phyloP scores from a whole-genome alignment of 495 filamentous ascomycete species.

The Hyaloscypha variabilis region DNA sequence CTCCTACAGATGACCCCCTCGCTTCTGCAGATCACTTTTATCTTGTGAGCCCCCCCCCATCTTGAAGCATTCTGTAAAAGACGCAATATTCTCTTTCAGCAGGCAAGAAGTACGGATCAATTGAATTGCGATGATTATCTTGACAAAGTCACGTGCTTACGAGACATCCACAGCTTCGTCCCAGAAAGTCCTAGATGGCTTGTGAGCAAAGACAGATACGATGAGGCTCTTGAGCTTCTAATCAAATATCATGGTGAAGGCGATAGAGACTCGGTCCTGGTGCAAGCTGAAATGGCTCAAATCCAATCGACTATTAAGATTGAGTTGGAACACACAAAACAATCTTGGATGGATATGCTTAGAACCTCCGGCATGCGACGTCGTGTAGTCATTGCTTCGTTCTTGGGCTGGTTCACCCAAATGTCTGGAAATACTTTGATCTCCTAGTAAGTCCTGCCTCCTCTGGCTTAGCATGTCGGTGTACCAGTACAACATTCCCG shows the following conservation, averaged over 20 bases:
- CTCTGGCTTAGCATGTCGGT: no score
- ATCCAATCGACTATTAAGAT: conserved; percentile 53
- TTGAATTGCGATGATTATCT: no score
- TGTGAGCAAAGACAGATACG: conserved; percentile 58
- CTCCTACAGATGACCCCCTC: conserved; percentile 26
- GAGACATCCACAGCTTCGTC: conserved; percentile 33
- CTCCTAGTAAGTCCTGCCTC: conserved; percentile 29
- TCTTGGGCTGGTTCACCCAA: conserved; percentile 53
- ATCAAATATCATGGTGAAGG: conserved; percentile 62
- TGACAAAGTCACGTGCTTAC: neutral
- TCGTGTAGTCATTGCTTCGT: conserved; percentile 49
- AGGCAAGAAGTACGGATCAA: no score
- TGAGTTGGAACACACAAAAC: conserved; percentile 44
- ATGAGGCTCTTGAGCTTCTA: conserved; percentile 56
- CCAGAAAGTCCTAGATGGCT: conserved; percentile 59
- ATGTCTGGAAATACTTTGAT: conserved; percentile 56
- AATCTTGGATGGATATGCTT: conserved; percentile 48
- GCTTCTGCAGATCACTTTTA: conserved; percentile 21
- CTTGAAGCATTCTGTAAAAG: no score
- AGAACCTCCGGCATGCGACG: conserved; percentile 52
- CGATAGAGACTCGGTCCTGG: conserved; percentile 51
- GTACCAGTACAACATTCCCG: no score
- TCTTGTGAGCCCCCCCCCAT: conserved; percentile 15
- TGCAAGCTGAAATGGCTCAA: conserved; percentile 56
- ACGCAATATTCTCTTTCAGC: no score